Evolutionary conservation across 768 basidiomycete genomes (phyloP).

Genomic region (Leccinum uliginosum): DNA sequence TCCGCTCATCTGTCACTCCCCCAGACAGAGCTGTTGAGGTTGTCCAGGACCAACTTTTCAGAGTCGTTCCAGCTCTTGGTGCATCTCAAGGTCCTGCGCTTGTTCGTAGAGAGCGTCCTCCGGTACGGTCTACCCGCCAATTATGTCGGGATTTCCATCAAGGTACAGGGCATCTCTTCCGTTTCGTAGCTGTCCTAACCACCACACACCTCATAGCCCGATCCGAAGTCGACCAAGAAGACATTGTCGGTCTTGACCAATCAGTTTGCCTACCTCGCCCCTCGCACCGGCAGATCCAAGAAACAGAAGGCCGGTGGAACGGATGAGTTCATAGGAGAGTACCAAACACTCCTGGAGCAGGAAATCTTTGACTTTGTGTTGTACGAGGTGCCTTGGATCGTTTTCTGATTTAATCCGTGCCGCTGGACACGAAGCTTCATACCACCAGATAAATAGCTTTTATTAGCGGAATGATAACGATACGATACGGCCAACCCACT

Average conservation of each 20-base stretch:
- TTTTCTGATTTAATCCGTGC: conserved; percentile 39
- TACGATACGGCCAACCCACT: conserved; percentile 59
- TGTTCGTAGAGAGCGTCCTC: conserved; percentile 93
- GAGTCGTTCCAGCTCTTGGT: conserved; percentile 93
- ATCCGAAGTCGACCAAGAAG: conserved; percentile 79
- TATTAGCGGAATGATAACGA: conserved; percentile 61
- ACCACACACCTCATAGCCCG: conserved; percentile 54
- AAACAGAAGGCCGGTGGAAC: conserved; percentile 32
- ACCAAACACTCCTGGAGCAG: conserved; percentile 88
- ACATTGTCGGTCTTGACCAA: conserved; percentile 65
- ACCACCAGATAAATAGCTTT: conserved; percentile 34
- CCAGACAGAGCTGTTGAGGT: conserved; percentile 85
- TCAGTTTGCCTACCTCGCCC: conserved; percentile 78
- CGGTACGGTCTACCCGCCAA: conserved; percentile 93
- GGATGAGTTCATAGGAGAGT: conserved; percentile 86
- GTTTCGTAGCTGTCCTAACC: conserved; percentile 1
- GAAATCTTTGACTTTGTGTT: conserved; percentile 95
- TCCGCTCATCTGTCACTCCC: neutral
- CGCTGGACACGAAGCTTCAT: neutral
- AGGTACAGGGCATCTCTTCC: conserved; percentile 42
- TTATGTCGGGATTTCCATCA: conserved; percentile 77
- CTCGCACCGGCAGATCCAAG: conserved; percentile 54
- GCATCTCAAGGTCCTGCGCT: conserved; percentile 85
- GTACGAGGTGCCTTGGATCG: conserved; percentile 90
- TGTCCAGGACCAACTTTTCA: conserved; percentile 94